These are phyloP conservation scores for Fusarium ambrosium DNA, from an alignment of 2,329 filamentous ascomycete species.

Conservation along the genomic window DNA sequence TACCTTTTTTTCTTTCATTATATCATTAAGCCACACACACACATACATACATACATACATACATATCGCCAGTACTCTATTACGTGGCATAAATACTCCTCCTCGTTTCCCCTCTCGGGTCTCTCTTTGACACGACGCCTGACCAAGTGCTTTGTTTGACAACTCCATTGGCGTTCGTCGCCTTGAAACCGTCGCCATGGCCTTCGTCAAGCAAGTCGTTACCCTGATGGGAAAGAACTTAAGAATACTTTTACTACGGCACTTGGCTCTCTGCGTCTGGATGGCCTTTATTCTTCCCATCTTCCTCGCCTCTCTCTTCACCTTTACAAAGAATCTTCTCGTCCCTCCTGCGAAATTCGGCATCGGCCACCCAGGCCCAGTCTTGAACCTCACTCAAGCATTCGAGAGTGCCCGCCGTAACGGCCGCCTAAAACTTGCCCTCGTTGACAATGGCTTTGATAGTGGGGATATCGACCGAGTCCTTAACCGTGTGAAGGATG, in stretches of 20 bases:
- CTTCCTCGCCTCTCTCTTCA: slow-evolving; percentile 70
- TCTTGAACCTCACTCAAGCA: slow-evolving; percentile 76
- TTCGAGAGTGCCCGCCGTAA: slow-evolving; percentile 66
- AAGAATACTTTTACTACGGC: slow-evolving; percentile 69
- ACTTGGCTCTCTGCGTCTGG: slow-evolving; percentile 64
- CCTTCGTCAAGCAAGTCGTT: slow-evolving; percentile 69
- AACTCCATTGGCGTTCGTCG: slow-evolving; percentile 10
- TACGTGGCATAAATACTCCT: slow-evolving; percentile 2
- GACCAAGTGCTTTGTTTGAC: neutral
- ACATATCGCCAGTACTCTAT: neutral
- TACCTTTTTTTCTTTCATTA: neutral
- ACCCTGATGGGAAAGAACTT: slow-evolving; percentile 74
- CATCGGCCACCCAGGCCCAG: slow-evolving; percentile 71
- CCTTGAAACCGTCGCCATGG: slow-evolving; percentile 56
- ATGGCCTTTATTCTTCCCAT: slow-evolving; percentile 73
- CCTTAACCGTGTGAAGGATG: slow-evolving; percentile 72
- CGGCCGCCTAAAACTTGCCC: slow-evolving; percentile 77
- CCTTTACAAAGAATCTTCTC: slow-evolving; percentile 86
- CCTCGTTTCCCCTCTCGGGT: neutral
- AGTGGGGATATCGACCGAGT: slow-evolving; percentile 80
- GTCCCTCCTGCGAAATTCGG: slow-evolving; percentile 82
- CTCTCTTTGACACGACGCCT: neutral
- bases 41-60: slow-evolving; percentile 2
- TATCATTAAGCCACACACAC: slow-evolving; percentile 1
- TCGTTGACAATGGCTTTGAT: slow-evolving; percentile 80